A percentile compares a stretch with the other conserved stretches of the same genome.
Conservation (phyloP, 495 filamentous ascomycete genomes). For the Lichenothelia convexa region DNA sequence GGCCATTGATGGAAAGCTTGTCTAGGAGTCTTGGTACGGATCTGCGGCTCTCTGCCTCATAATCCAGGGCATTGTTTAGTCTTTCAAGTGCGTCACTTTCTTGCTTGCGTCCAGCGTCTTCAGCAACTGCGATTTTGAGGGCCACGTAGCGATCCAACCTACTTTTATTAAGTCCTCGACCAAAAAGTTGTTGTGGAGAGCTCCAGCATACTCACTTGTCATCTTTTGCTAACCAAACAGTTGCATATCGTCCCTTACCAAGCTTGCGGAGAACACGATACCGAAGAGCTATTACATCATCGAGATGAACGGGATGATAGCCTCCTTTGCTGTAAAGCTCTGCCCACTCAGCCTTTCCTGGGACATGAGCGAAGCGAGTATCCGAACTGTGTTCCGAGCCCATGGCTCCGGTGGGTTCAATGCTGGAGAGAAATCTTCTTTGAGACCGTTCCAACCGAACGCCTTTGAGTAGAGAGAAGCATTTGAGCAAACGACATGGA, state of each 20-base stretch:
- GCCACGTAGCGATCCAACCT: not conserved
- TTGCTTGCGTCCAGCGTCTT: not conserved
- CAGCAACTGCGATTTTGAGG: not conserved
- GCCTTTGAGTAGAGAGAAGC: too few relatives aligned
- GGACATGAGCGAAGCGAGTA: too few relatives aligned
- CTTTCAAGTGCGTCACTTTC: not conserved
- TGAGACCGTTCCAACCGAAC: too few relatives aligned
- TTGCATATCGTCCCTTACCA: not conserved
- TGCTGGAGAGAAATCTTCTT: too few relatives aligned
- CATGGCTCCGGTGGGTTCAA: too few relatives aligned
- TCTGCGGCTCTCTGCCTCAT: not conserved
- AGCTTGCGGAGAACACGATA: constrained; percentile 1
- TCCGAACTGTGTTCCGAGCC: too few relatives aligned
- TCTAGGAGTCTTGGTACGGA: not conserved
- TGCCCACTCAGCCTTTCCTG: too few relatives aligned
- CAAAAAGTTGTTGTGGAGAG: not conserved
- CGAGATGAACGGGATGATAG: constrained; percentile 1
- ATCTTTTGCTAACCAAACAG: not conserved
- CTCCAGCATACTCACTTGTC: not conserved
- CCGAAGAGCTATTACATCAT: not conserved
- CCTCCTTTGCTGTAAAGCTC: not conserved
- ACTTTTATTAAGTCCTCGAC: not conserved
- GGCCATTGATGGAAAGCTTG: not conserved
- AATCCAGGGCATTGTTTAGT: not conserved
- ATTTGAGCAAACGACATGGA: too few relatives aligned